Percentiles rank a stretch among this genome's conserved stretches.
Evolutionary conservation across 805 yeast species (phyloP).

Genomic region (Metschnikowia arizonensis): DNA sequence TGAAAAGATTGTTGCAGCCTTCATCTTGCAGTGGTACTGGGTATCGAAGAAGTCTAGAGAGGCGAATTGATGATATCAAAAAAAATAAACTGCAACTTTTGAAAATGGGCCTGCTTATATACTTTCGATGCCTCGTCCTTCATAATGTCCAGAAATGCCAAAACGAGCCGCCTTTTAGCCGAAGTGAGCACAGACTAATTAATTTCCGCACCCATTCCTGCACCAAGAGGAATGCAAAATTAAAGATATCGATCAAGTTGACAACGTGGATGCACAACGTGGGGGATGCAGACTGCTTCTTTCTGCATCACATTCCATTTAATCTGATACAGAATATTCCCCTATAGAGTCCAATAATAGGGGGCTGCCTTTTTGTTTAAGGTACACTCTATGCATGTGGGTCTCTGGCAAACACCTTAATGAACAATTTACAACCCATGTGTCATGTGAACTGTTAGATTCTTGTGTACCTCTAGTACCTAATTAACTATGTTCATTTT

Average conservation of each 20-base stretch:
- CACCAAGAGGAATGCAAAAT: neutral
- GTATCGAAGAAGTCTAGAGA: neutral
- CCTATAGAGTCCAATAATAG: neutral
- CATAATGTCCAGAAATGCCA: neutral
- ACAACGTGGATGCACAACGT: constrained; percentile 4
- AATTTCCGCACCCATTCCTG: constrained; percentile 5
- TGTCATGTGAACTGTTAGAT: too few species aligned
- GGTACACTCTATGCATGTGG: neutral
- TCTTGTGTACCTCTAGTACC: too few species aligned
- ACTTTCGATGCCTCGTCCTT: too few species aligned
- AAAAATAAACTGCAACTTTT: neutral
- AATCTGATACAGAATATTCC: neutral
- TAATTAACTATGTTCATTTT: too few species aligned
- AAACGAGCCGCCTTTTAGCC: neutral
- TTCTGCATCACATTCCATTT: neutral
- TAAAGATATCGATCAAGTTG: neutral
- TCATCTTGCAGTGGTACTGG: neutral
- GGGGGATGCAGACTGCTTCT: constrained; percentile 1
- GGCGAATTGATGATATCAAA: neutral
- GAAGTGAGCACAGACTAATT: neutral
- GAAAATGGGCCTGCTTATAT: neutral
- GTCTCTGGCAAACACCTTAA: neutral
- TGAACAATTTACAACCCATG: neutral
- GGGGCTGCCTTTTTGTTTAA: neutral
- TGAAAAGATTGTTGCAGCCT: neutral